Conservation (phyloP, 306 rosid genomes). For the Quercus alba region DNA sequence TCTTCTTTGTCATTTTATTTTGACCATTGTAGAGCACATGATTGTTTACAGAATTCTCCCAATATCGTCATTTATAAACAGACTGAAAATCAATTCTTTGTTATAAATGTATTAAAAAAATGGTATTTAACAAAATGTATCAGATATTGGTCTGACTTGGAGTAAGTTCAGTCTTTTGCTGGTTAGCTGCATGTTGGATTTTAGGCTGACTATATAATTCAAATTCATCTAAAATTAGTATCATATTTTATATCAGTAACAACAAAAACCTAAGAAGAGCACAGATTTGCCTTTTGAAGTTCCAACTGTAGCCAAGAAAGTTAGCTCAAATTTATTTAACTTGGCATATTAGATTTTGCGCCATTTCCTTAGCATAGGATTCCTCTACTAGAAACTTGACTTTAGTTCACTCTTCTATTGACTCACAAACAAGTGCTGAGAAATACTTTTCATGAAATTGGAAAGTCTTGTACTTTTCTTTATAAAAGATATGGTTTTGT, state of each 20-base stretch:
- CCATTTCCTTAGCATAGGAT: not conserved
- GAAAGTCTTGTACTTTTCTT: not conserved
- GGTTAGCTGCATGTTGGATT: not conserved
- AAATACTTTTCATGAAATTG: not conserved
- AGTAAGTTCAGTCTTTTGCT: not conserved
- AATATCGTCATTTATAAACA: conserved; percentile 16
- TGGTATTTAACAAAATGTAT: not conserved
- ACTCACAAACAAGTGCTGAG: not conserved
- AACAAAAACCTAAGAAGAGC: not conserved
- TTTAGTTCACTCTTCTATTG: not conserved
- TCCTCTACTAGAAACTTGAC: not conserved
- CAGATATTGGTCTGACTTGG: conserved; percentile 1
- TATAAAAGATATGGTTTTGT: not conserved
- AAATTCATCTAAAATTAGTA: not conserved
- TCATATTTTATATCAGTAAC: not conserved
- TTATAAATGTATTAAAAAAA: not conserved
- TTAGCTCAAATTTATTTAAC: not conserved
- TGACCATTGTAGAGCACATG: not conserved
- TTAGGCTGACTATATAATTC: not conserved
- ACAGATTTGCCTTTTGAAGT: not conserved
- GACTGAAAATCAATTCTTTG: not conserved
- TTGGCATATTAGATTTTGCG: not conserved
- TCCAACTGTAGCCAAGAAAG: not conserved
- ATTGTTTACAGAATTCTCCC: conserved; percentile 1
- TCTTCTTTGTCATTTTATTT: not conserved